Conservation (phyloP, 2,329 filamentous ascomycete species). For the Chaetomium globosum region DNA sequence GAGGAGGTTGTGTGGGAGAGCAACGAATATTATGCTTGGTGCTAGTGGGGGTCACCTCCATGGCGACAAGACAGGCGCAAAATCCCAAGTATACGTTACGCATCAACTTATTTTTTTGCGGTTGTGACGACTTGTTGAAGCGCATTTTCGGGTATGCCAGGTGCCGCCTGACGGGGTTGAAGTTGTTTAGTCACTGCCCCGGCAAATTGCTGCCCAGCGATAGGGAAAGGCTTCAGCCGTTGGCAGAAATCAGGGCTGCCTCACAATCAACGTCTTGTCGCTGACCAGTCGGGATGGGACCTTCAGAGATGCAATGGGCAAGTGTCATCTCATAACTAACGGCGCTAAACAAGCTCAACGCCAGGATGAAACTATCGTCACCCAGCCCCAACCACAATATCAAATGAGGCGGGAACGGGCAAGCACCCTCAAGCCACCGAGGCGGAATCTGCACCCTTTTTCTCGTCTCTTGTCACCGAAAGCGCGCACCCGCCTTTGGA, state of each 20-base stretch:
- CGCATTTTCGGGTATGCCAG: too few species aligned
- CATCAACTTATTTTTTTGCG: background rate
- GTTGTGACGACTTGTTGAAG: too few species aligned
- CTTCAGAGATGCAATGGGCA: background rate
- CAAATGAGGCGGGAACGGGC: background rate
- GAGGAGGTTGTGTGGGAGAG: slow-evolving; percentile 39
- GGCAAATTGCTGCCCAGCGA: background rate
- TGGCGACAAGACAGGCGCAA: background rate
- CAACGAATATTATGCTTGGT: slow-evolving; percentile 41
- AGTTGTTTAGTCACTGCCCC: too few species aligned
- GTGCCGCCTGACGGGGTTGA: too few species aligned
- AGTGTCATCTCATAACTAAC: background rate
- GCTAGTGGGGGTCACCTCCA: slow-evolving; percentile 17
- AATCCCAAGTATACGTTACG: background rate
- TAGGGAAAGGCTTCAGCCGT: background rate
- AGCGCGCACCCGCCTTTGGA: background rate
- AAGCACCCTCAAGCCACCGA: background rate
- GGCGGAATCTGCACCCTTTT: background rate
- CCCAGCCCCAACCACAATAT: background rate
- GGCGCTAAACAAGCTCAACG: background rate
- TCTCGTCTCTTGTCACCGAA: background rate
- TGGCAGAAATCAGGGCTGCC: background rate
- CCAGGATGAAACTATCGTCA: background rate
- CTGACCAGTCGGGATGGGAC: background rate
- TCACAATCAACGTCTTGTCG: background rate